phyloP scores from a whole-genome alignment of 1,139 yeast genomes.

The Yamadazyma kanchanaburiensis region DNA sequence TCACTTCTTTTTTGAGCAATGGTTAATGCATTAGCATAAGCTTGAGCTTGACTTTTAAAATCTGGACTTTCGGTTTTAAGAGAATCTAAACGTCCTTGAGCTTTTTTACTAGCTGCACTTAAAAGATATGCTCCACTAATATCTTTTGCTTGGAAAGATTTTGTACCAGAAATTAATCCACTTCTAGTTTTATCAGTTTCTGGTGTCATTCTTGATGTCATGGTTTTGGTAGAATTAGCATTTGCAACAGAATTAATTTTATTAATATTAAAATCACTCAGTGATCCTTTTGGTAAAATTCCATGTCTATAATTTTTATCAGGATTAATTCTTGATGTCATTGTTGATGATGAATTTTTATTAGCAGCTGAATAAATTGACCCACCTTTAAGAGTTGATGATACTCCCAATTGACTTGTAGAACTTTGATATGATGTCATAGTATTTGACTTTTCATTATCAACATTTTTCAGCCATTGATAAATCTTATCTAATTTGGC shows the following conservation, averaged over 20 bases:
- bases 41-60: constrained; percentile 40
- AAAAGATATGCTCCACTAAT: constrained; percentile 56
- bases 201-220: constrained; percentile 45
- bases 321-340: constrained; percentile 51
- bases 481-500: constrained; percentile 42
- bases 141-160: constrained; percentile 37
- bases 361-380: constrained; percentile 42
- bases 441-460: constrained; percentile 18
- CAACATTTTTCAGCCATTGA: constrained; percentile 47
- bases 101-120: constrained; percentile 59
- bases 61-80: constrained; percentile 31
- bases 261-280: constrained; percentile 34
- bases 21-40: constrained; percentile 47
- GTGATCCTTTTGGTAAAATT: constrained; percentile 28
- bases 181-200: constrained; percentile 38
- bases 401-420: constrained; percentile 30
- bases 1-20: constrained; percentile 68
- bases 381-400: constrained; percentile 29
- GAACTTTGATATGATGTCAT: constrained; percentile 17
- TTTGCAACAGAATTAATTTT: constrained; percentile 44
- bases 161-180: constrained; percentile 29
- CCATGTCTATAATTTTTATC: constrained; percentile 44
- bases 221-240: constrained; percentile 37
- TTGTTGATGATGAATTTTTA: constrained; percentile 38
- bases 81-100: constrained; percentile 46